Percentiles rank a stretch among this genome's conserved stretches.
Conservation (phyloP, 257 asterid species). For the Ilex aquifolium region DNA sequence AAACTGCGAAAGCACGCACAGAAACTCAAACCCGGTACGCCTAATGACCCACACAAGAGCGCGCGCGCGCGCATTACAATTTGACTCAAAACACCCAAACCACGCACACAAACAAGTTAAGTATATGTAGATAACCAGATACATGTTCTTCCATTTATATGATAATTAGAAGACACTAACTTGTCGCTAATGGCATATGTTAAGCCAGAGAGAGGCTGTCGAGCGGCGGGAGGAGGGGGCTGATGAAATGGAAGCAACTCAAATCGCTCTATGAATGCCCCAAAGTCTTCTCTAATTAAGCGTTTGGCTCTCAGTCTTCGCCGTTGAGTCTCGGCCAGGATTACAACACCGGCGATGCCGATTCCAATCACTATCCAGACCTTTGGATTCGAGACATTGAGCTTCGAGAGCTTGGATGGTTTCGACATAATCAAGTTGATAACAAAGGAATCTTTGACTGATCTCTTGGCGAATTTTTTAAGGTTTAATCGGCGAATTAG, state of each 20-base stretch:
- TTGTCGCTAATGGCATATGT: slow-evolving; percentile 79
- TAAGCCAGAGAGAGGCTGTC: slow-evolving; percentile 62
- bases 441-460: not conserved
- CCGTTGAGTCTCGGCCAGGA: slow-evolving; percentile 78
- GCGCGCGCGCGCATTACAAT: not conserved
- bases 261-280: slow-evolving; percentile 73
- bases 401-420: slow-evolving; percentile 52
- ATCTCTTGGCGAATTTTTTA: not conserved
- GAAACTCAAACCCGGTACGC: not conserved
- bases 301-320: slow-evolving; percentile 52
- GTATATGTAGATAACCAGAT: not conserved
- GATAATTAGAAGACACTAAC: slow-evolving; percentile 25
- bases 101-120: not conserved
- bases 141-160: not conserved
- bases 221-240: slow-evolving; percentile 96
- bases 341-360: slow-evolving; percentile 71
- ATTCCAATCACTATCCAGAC: slow-evolving; percentile 85
- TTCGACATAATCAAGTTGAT: slow-evolving; percentile 4
- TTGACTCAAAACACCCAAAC: too few relatives aligned
- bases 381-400: slow-evolving; percentile 60
- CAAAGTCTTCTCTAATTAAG: slow-evolving; percentile 56
- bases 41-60: not conserved
- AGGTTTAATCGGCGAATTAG: slow-evolving; percentile 11
- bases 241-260: slow-evolving; percentile 76
- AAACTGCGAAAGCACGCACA: slow-evolving; percentile 41